Evolutionary conservation across 2,329 filamentous ascomycete genomes (phyloP).

Genomic region (Paraphaeosphaeria sporulosa): DNA sequence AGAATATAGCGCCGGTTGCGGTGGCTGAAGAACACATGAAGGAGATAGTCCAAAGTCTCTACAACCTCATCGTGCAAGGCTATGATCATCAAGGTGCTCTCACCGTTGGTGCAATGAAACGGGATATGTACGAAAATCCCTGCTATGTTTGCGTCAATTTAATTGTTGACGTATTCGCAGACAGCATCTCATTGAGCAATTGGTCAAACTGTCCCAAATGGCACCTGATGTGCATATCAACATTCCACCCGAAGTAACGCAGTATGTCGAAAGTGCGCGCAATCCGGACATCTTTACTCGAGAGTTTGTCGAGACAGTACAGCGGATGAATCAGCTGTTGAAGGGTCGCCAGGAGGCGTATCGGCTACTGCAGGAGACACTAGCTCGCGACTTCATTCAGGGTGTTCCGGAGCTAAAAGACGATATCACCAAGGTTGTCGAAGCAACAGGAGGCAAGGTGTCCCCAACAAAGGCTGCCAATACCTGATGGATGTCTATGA

Average conservation of each 20-base stretch:
- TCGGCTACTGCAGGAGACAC: constrained; percentile 63
- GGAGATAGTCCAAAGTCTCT: constrained; percentile 68
- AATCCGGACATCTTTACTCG: constrained; percentile 73
- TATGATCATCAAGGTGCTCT: constrained; percentile 66
- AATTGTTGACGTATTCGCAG: constrained; percentile 32
- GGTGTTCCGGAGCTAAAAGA: constrained; percentile 64
- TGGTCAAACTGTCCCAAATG: constrained; percentile 60
- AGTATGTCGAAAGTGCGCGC: constrained; percentile 68
- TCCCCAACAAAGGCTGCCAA: constrained; percentile 9
- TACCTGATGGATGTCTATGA: constrained; percentile 10
- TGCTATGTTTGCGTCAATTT: too few relatives aligned
- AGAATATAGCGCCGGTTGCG: constrained; percentile 31
- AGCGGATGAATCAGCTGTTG: constrained; percentile 68
- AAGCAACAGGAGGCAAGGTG: constrained; percentile 53
- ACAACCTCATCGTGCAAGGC: constrained; percentile 65
- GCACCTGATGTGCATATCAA: constrained; percentile 59
- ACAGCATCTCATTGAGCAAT: constrained; percentile 61
- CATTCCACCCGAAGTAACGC: constrained; percentile 68
- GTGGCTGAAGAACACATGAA: constrained; percentile 61
- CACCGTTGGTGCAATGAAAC: constrained; percentile 64
- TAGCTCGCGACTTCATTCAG: constrained; percentile 65
- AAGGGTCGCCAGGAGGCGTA: constrained; percentile 69
- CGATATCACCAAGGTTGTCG: constrained; percentile 61
- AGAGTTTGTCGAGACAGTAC: constrained; percentile 70
- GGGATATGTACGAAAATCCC: constrained; percentile 59